Conservation (phyloP, 805 yeast species). For the Phaffomyces thermotolerans region DNA sequence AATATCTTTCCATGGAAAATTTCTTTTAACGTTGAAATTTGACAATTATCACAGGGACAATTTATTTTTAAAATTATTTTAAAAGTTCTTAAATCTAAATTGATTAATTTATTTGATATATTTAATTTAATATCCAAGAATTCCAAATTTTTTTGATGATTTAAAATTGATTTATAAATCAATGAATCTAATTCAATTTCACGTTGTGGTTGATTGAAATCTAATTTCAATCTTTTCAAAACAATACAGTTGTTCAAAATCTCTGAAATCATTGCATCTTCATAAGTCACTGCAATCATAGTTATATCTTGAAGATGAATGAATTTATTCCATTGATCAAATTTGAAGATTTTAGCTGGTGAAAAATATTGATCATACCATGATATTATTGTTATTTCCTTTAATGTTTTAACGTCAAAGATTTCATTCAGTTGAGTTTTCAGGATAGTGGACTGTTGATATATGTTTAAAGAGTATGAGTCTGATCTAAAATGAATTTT, state of each 20-base stretch:
- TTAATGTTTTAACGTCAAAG: slow-evolving; percentile 29
- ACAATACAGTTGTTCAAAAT: slow-evolving; percentile 25
- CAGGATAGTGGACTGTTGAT: slow-evolving; percentile 13
- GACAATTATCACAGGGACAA: slow-evolving; percentile 19
- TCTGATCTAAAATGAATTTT: slow-evolving; percentile 38
- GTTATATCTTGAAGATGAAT: slow-evolving; percentile 31
- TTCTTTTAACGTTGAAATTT: slow-evolving; percentile 20
- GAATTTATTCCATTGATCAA: slow-evolving; percentile 32
- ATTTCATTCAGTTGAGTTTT: slow-evolving; percentile 26
- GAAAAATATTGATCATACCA: slow-evolving; percentile 32
- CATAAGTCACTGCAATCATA: slow-evolving; percentile 30
- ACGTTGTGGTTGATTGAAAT: slow-evolving; percentile 29
- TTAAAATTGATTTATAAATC: slow-evolving; percentile 27
- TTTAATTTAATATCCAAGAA: slow-evolving; percentile 33
- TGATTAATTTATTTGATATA: slow-evolving; percentile 10
- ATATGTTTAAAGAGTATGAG: slow-evolving; percentile 26
- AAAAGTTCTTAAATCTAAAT: slow-evolving; percentile 14
- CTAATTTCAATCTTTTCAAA: slow-evolving; percentile 33
- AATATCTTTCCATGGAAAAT: slow-evolving; percentile 30
- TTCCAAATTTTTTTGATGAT: slow-evolving; percentile 27
- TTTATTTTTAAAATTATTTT: slow-evolving; percentile 10
- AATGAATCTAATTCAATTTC: slow-evolving; percentile 28
- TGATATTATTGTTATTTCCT: slow-evolving; percentile 33
- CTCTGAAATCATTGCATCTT: slow-evolving; percentile 25
- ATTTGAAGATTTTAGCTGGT: slow-evolving; percentile 26